phyloP scores from a whole-genome alignment of 108 stramenopile genomes.

The Discostella pseudostelligera region DNA sequence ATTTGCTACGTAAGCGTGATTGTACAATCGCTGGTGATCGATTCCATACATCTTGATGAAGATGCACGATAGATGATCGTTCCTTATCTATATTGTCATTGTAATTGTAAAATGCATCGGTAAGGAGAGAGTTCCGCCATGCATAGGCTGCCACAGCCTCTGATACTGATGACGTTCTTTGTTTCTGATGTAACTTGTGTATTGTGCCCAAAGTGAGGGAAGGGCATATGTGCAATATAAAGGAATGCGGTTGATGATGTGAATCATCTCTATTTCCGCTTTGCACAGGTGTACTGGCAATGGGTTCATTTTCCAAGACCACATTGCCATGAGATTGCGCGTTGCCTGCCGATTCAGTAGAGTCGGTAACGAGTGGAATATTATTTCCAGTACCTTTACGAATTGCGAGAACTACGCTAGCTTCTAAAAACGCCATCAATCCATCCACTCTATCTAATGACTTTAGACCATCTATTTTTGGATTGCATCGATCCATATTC shows the following conservation, averaged over 20 bases:
- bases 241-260: background rate
- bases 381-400: slow-evolving; percentile 1
- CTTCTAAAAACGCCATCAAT: slow-evolving; percentile 1
- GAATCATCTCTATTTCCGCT: background rate
- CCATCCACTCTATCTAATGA: background rate
- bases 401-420: slow-evolving; percentile 20
- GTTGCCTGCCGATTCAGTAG: background rate
- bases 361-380: background rate
- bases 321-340: no score
- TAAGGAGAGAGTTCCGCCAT: slow-evolving; percentile 29
- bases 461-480: background rate
- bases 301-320: no score
- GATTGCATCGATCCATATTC: background rate
- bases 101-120: slow-evolving; percentile 26
- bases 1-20: slow-evolving; percentile 48
- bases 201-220: slow-evolving; percentile 12
- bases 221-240: slow-evolving; percentile 31
- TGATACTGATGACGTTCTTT: background rate
- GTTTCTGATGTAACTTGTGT: background rate
- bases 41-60: slow-evolving; percentile 76
- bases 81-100: background rate
- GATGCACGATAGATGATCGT: slow-evolving; percentile 47
- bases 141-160: slow-evolving; percentile 26
- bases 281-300: no score
- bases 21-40: slow-evolving; percentile 46